Evolutionary conservation across 2,329 filamentous ascomycete species (phyloP).

Genomic region (Rhynchosporium agropyri): DNA sequence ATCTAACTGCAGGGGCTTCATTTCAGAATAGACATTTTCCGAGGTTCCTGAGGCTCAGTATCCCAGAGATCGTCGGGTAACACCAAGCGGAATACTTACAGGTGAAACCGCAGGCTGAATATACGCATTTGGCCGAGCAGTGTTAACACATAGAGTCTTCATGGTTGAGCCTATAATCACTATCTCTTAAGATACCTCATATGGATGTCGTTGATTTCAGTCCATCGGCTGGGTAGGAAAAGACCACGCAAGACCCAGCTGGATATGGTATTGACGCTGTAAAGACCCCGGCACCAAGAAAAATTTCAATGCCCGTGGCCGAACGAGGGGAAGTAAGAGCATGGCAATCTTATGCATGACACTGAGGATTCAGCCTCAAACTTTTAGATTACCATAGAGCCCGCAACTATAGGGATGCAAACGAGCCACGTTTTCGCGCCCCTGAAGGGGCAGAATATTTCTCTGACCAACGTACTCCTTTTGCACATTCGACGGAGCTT

Average conservation of each 20-base stretch:
- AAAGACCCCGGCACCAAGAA: not conserved
- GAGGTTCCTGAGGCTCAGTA: conserved; percentile 7
- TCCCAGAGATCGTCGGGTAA: not conserved
- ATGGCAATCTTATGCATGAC: conserved; percentile 2
- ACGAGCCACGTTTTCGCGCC: not conserved
- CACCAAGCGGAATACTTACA: not conserved
- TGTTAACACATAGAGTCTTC: conserved; percentile 4
- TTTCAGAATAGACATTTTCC: conserved; percentile 5
- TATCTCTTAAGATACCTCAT: not conserved
- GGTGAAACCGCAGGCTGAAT: conserved; percentile 15
- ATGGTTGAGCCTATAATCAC: not conserved
- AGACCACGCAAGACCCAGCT: too few species aligned
- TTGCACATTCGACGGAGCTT: not conserved
- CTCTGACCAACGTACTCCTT: not conserved
- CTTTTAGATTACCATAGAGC: not conserved
- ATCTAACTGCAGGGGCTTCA: not conserved
- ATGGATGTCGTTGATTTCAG: not conserved
- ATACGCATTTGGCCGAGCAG: not conserved
- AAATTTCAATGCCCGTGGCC: not conserved
- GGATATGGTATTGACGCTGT: not conserved
- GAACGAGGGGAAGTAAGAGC: not conserved
- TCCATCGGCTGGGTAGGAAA: not conserved
- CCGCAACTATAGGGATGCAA: not conserved
- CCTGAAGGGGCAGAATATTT: not conserved
- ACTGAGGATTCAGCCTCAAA: not conserved